These are phyloP conservation scores for Lepidium africanum DNA, from an alignment of 345 rosid species.

Conservation along the genomic window DNA sequence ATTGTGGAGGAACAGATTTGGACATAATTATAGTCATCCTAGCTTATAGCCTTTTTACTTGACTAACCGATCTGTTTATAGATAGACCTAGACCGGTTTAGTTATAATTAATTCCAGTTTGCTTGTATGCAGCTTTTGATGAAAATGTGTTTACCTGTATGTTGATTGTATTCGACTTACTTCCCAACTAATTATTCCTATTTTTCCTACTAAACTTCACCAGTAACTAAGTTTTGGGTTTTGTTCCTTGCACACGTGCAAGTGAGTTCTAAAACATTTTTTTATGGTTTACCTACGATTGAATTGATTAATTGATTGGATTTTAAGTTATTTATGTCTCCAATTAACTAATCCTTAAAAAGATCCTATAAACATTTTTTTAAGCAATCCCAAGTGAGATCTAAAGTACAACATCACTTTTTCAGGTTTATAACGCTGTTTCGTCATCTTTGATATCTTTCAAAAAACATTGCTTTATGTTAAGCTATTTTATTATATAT, in stretches of 20 bases:
- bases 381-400: constrained; percentile 14
- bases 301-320: constrained; percentile 10
- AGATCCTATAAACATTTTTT: constrained; percentile 6
- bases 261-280: constrained; percentile 4
- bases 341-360: constrained; percentile 12
- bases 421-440: constrained; percentile 2
- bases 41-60: not conserved
- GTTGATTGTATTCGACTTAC: constrained; percentile 1
- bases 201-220: constrained; percentile 31
- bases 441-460: not conserved
- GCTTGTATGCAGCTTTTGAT: not conserved
- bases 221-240: constrained; percentile 13
- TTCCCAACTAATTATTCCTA: constrained; percentile 17
- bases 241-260: constrained; percentile 28
- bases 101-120: not conserved
- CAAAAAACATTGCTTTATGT: not conserved
- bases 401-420: not conserved
- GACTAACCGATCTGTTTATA: not conserved
- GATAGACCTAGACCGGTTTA: not conserved
- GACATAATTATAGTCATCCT: not conserved
- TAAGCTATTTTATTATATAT: not conserved
- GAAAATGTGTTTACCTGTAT: not conserved
- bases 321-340: constrained; percentile 14
- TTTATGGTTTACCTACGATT: constrained; percentile 20
- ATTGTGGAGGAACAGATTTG: too few species aligned